Evolutionary conservation across 352 stramenopile genomes (phyloP), one percentile per base, ranked within the genome.

Genomic region (Aphanomyces cochlioides): DNA sequence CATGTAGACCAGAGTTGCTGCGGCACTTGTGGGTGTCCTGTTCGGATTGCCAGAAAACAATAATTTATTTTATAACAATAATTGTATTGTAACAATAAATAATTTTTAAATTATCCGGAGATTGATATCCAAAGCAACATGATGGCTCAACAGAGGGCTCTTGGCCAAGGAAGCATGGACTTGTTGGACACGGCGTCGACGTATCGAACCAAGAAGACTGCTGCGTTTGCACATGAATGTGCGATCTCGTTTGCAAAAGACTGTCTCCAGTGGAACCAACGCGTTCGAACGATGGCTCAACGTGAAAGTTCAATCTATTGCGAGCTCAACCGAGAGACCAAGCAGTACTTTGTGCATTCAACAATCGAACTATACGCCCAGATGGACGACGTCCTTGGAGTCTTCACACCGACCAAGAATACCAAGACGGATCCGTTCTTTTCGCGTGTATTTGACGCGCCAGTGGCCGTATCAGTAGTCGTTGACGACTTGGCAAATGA

Each of bases 191-290:
- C 28, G 28, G 28, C 45, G 45, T 19, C 45, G n/a, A 53, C 45
- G 45, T n/a, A 53, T 19, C 45, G 45, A 15, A 37, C 58, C 17
- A 66, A 57, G 28, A 66, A 66, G 58, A 66, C 58, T 15, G 58
- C 2, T 15, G 58, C 58, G 1, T 66, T 66, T 28, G 58, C 58
- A 2, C 58, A 34, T 10, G 58, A 66, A 53, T 66, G 58, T 53
- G 58, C 58, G 19, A 53, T 66, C 13, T 15, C 58, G 13, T 66
- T 66, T 53, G 58, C 58, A 10, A 66, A 66, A 66, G 58, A 66
- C 13, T 66, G 58, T 53, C 13, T 21, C 19, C 13, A 66, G 43
- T 15, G 13, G 13, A 66, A 47, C 38, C 58, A 66, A 15, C 38
- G 43, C n/a, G 58, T 28, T 28, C 28, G 28, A 28, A 28, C 28